These are phyloP conservation scores for Colletotrichum chlorophyti DNA, from an alignment of 2,329 filamentous ascomycete species.

Conservation along the genomic window DNA sequence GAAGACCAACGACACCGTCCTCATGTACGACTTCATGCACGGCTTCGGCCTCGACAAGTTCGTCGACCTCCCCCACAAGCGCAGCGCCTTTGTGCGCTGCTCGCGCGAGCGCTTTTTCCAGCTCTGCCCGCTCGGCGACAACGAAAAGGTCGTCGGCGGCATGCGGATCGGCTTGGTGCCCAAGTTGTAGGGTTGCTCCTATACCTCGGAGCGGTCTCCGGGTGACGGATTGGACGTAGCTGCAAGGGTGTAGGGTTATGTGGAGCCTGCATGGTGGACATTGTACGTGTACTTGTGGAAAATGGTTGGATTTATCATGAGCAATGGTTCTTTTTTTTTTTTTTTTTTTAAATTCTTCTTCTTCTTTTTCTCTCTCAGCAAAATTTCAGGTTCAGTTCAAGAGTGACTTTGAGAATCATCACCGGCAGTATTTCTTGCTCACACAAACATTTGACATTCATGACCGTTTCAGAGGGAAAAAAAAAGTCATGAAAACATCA, in stretches of 20 bases:
- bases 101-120: slow-evolving; percentile 75
- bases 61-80: slow-evolving; percentile 75
- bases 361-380: too few relatives aligned
- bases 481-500: slow-evolving; percentile 1
- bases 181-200: slow-evolving; percentile 54
- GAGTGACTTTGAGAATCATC: too few relatives aligned
- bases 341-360: too few relatives aligned
- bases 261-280: too few relatives aligned
- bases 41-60: slow-evolving; percentile 77
- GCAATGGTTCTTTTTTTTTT: too few relatives aligned
- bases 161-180: slow-evolving; percentile 60
- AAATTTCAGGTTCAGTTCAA: too few relatives aligned
- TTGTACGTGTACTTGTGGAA: too few relatives aligned
- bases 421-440: background rate
- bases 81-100: slow-evolving; percentile 71
- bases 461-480: too few relatives aligned
- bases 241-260: background rate
- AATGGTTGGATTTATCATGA: too few relatives aligned
- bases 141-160: slow-evolving; percentile 61
- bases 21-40: slow-evolving; percentile 78
- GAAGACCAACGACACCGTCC: slow-evolving; percentile 71
- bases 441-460: background rate
- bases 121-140: slow-evolving; percentile 64
- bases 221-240: too few relatives aligned
- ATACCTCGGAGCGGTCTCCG: too few relatives aligned